These are phyloP conservation scores for Leccinum boreale DNA, from an alignment of 768 basidiomycete species.

Conservation along the genomic window DNA sequence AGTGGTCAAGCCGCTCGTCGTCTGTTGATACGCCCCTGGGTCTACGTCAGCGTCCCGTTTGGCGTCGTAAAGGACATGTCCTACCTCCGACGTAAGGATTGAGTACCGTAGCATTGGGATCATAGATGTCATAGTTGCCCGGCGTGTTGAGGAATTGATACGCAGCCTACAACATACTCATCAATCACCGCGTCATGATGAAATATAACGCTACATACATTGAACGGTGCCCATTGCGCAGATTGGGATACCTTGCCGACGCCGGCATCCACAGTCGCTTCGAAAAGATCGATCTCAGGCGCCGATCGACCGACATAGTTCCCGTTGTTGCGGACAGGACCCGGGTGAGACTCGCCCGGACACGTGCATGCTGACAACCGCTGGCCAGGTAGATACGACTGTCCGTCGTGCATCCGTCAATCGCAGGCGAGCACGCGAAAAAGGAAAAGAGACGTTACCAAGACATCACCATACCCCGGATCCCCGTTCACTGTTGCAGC, in stretches of 20 bases:
- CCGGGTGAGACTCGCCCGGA: slow-evolving; percentile 54
- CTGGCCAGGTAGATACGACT: slow-evolving; percentile 55
- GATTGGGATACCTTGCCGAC: slow-evolving; percentile 52
- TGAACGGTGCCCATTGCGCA: slow-evolving; percentile 42
- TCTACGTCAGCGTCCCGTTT: slow-evolving; percentile 2
- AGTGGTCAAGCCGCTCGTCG: slow-evolving; percentile 33
- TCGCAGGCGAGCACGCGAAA: not conserved
- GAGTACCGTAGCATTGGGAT: slow-evolving; percentile 34
- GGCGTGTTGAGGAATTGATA: slow-evolving; percentile 42
- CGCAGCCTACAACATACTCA: slow-evolving; percentile 32
- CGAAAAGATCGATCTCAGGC: slow-evolving; percentile 61
- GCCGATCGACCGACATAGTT: slow-evolving; percentile 50
- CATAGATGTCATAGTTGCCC: slow-evolving; percentile 34
- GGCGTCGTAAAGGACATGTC: not conserved
- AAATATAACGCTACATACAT: slow-evolving; percentile 21
- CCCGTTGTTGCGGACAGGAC: slow-evolving; percentile 47
- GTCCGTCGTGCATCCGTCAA: not conserved
- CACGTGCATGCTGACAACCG: slow-evolving; percentile 59
- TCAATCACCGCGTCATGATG: not conserved
- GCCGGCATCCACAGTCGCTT: slow-evolving; percentile 38
- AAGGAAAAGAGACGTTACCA: slow-evolving; percentile 18
- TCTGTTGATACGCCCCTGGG: slow-evolving; percentile 38
- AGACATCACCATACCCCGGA: slow-evolving; percentile 25
- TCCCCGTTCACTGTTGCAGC: slow-evolving; percentile 42
- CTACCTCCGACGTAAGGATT: slow-evolving; percentile 45